Conservation (phyloP, 1,284 basidiomycete species). For the Polyporus tsugae region DNA sequence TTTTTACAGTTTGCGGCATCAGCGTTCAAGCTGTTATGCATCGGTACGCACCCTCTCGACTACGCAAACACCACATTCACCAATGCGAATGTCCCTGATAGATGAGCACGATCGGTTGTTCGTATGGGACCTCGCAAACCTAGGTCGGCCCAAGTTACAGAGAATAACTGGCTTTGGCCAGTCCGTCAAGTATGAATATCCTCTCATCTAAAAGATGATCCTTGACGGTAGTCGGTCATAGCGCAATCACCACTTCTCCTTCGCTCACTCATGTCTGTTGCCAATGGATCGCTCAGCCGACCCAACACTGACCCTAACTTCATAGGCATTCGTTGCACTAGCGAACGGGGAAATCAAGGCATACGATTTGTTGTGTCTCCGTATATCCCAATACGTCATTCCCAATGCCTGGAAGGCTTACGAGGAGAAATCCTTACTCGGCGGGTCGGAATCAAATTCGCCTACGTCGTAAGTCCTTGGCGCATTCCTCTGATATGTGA, state of each 20-base stretch:
- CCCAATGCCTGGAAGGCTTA: slow-evolving; percentile 82
- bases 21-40: slow-evolving; percentile 64
- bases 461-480: slow-evolving; percentile 47
- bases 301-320: slow-evolving; percentile 8
- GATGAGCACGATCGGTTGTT: slow-evolving; percentile 74
- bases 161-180: slow-evolving; percentile 60
- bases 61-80: slow-evolving; percentile 3
- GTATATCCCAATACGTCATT: slow-evolving; percentile 70
- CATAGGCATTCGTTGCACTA: slow-evolving; percentile 66
- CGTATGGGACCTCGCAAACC: slow-evolving; percentile 70
- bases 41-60: slow-evolving; percentile 56
- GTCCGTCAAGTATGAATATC: slow-evolving; percentile 50
- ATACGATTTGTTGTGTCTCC: slow-evolving; percentile 73
- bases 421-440: slow-evolving; percentile 69
- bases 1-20: slow-evolving; percentile 71
- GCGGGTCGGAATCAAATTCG: slow-evolving; percentile 26
- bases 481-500: slow-evolving; percentile 14
- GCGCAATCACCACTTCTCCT: slow-evolving; percentile 71
- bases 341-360: slow-evolving; percentile 68
- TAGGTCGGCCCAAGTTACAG: slow-evolving; percentile 63
- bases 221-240: slow-evolving; percentile 38
- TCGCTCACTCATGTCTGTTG: slow-evolving; percentile 79
- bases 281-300: slow-evolving; percentile 15
- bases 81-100: slow-evolving; percentile 36
- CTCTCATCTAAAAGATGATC: slow-evolving; percentile 9